phyloP scores from a whole-genome alignment of 2,329 filamentous ascomycete genomes.

The Trichoderma sp. region DNA sequence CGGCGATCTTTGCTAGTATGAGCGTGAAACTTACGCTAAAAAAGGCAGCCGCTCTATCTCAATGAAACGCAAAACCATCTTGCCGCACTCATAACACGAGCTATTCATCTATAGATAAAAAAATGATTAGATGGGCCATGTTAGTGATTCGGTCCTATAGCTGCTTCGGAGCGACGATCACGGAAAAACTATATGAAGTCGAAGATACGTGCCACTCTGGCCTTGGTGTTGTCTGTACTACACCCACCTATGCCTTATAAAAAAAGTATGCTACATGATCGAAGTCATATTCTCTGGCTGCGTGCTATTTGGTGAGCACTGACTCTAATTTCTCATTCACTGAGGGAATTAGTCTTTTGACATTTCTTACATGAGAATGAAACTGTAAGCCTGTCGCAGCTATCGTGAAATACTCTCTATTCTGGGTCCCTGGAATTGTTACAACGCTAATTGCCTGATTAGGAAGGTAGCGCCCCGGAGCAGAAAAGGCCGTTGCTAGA shows the following conservation, averaged over 20 bases:
- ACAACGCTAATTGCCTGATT: not conserved
- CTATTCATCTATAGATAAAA: not conserved
- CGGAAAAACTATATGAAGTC: not conserved
- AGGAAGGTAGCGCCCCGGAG: not conserved
- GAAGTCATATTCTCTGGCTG: not conserved
- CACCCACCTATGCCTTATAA: not conserved
- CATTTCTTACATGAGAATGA: not conserved
- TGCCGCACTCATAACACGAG: not conserved
- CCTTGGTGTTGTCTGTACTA: not conserved
- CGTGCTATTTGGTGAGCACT: not conserved
- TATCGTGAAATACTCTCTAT: not conserved
- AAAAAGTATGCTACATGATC: not conserved
- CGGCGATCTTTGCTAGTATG: not conserved
- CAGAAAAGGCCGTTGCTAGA: not conserved
- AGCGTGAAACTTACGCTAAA: not conserved
- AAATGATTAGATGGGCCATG: not conserved
- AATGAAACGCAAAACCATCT: conserved; percentile 2
- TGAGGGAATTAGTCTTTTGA: not conserved
- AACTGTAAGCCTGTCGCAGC: not conserved
- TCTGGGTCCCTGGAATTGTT: not conserved
- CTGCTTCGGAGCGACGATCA: not conserved
- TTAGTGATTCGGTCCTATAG: not conserved
- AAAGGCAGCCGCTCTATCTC: not conserved
- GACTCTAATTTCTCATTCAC: not conserved
- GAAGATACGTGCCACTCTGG: not conserved